A percentile compares a stretch with the other conserved stretches of the same genome.
Conservation (phyloP, 1,284 basidiomycete genomes). For the Cutaneotrichosporon sp. region DNA sequence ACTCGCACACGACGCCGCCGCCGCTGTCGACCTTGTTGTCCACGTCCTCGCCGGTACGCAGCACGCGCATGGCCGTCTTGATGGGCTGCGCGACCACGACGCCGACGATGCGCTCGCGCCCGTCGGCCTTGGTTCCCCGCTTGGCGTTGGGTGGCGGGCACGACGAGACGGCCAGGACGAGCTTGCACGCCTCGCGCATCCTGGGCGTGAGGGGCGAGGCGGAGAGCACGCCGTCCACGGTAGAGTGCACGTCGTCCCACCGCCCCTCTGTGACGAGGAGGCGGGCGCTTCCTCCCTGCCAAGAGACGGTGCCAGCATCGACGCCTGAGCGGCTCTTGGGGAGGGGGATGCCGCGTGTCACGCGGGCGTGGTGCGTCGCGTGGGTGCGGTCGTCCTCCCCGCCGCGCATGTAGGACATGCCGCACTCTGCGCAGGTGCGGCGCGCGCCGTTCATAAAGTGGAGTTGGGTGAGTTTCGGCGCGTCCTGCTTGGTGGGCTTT, state of each 20-base stretch:
- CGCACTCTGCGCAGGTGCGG: constrained; percentile 51
- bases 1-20: constrained; percentile 56
- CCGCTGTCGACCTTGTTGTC: constrained; percentile 39
- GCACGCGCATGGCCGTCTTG: constrained; percentile 51
- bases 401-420: constrained; percentile 55
- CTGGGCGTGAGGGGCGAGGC: constrained; percentile 46
- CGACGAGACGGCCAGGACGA: constrained; percentile 52
- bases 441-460: constrained; percentile 40
- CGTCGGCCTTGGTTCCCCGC: background rate
- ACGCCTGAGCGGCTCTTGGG: constrained; percentile 13
- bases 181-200: constrained; percentile 49
- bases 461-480: constrained; percentile 33
- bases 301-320: background rate
- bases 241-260: constrained; percentile 44
- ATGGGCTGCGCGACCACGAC: constrained; percentile 55
- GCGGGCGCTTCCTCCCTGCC: background rate
- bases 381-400: constrained; percentile 53
- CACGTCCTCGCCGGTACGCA: constrained; percentile 21
- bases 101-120: constrained; percentile 47
- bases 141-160: constrained; percentile 27
- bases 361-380: constrained; percentile 50
- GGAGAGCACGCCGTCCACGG: constrained; percentile 54
- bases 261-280: constrained; percentile 40
- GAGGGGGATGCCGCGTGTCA: constrained; percentile 53
- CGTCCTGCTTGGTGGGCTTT: background rate